phyloP scores from a whole-genome alignment of 1,139 yeast genomes.

The Suhomyces wounanorum region DNA sequence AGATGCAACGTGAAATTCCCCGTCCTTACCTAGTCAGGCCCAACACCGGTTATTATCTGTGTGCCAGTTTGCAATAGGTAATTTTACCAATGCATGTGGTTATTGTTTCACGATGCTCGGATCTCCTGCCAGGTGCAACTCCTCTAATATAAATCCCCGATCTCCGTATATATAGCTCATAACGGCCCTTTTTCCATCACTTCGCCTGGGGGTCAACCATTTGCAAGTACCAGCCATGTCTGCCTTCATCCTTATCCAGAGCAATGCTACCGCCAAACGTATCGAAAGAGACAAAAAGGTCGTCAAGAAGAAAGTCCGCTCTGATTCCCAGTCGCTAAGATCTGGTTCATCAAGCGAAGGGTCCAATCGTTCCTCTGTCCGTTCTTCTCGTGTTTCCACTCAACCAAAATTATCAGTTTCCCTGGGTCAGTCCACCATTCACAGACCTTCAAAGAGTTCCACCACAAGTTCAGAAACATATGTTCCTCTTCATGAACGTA shows the following conservation, averaged over 20 bases:
- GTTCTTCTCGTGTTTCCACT: background rate
- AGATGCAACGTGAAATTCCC: slow-evolving; percentile 1
- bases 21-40: background rate
- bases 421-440: background rate
- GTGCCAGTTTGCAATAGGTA: background rate
- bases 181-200: background rate
- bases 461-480: slow-evolving; percentile 2
- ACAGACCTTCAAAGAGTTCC: background rate
- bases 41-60: background rate
- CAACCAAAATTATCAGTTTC: background rate
- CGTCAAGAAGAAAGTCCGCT: slow-evolving; percentile 2
- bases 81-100: slow-evolving; percentile 2
- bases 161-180: slow-evolving; percentile 5
- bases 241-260: slow-evolving; percentile 14
- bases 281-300: slow-evolving; percentile 11
- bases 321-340: slow-evolving; percentile 8
- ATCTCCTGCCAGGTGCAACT: background rate
- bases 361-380: slow-evolving; percentile 1
- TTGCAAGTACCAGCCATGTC: slow-evolving; percentile 10
- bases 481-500: slow-evolving; percentile 11
- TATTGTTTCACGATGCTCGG: background rate
- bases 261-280: slow-evolving; percentile 9
- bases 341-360: slow-evolving; percentile 8
- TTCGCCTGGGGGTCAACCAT: background rate
- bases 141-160: background rate